A percentile compares a stretch with the other conserved stretches of the same genome.
These are phyloP conservation scores for Apiotrichum gracile DNA, from an alignment of 1,284 basidiomycete genomes.

Conservation along the genomic window DNA sequence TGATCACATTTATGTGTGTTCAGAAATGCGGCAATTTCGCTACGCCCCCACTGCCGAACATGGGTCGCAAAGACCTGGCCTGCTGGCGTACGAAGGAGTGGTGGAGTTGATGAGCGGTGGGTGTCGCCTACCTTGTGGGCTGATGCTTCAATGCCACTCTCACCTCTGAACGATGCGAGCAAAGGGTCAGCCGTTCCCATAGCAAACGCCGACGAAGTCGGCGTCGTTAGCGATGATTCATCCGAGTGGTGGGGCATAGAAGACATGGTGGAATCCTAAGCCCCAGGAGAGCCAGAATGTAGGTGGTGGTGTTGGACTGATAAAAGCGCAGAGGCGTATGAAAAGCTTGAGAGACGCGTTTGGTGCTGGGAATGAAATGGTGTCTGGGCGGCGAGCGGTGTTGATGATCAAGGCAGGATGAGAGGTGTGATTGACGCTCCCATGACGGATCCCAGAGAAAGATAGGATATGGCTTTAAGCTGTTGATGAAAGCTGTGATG, in stretches of 20 bases:
- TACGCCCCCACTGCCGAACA: constrained; percentile 33
- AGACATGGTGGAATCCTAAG: neutral
- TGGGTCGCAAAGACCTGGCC: constrained; percentile 27
- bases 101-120: constrained; percentile 30
- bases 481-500: too few relatives aligned
- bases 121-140: neutral
- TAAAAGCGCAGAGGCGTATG: too few relatives aligned
- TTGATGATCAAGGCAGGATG: too few relatives aligned
- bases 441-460: too few relatives aligned
- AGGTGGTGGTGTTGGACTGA: neutral
- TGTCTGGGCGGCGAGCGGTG: too few relatives aligned
- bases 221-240: constrained; percentile 23
- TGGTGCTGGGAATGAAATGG: too few relatives aligned
- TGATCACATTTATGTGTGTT: constrained; percentile 56
- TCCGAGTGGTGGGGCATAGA: neutral
- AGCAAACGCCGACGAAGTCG: constrained; percentile 29
- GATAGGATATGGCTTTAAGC: too few relatives aligned
- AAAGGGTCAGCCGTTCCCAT: neutral
- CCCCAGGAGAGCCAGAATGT: too few relatives aligned
- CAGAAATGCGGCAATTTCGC: constrained; percentile 37
- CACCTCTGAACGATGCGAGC: neutral
- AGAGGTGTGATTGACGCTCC: too few relatives aligned
- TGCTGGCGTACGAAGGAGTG: constrained; percentile 26
- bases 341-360: too few relatives aligned
- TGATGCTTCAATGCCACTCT: neutral